These are phyloP conservation scores for Aspergillus aculeatus DNA, from an alignment of 2,329 filamentous ascomycete species.

Conservation along the genomic window DNA sequence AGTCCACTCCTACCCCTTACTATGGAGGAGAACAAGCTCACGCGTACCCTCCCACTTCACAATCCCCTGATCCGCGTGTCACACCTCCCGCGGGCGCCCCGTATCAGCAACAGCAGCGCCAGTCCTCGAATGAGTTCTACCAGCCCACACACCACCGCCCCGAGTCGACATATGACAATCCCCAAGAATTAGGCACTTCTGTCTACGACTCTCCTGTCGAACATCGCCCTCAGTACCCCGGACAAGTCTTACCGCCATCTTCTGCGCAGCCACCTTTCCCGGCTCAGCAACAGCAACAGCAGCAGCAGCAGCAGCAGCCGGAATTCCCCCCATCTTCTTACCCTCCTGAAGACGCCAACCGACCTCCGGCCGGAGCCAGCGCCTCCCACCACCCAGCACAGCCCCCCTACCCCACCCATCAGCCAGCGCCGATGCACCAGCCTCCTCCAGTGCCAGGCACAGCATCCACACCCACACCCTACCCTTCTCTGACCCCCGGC, in stretches of 20 bases:
- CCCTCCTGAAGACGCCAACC: conserved; percentile 34
- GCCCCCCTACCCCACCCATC: conserved; percentile 36
- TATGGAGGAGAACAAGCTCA: conserved; percentile 59
- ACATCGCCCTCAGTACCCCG: conserved; percentile 35
- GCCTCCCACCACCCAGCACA: conserved; percentile 26
- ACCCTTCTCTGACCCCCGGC: conserved; percentile 32
- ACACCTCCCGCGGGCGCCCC: conserved; percentile 34
- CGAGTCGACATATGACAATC: conserved; percentile 67
- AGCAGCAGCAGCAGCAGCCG: conserved; percentile 30
- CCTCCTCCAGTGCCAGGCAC: conserved; percentile 36
- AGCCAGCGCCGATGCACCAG: conserved; percentile 34
- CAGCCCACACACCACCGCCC: conserved; percentile 53
- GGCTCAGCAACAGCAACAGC: conserved; percentile 33
- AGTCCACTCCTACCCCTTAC: conserved; percentile 57
- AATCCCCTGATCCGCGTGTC: conserved; percentile 43
- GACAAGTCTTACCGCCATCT: conserved; percentile 24
- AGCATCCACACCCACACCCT: conserved; percentile 32
- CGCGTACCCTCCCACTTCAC: conserved; percentile 39
- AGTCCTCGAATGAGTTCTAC: conserved; percentile 51
- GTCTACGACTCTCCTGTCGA: conserved; percentile 72
- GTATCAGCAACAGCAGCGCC: conserved; percentile 45
- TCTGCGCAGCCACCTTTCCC: conserved; percentile 32
- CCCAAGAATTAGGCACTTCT: conserved; percentile 76
- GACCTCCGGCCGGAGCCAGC: conserved; percentile 20
- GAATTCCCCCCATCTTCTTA: conserved; percentile 44